Evolutionary conservation across 2,329 filamentous ascomycete genomes (phyloP).

Genomic region (Alternaria sp.): DNA sequence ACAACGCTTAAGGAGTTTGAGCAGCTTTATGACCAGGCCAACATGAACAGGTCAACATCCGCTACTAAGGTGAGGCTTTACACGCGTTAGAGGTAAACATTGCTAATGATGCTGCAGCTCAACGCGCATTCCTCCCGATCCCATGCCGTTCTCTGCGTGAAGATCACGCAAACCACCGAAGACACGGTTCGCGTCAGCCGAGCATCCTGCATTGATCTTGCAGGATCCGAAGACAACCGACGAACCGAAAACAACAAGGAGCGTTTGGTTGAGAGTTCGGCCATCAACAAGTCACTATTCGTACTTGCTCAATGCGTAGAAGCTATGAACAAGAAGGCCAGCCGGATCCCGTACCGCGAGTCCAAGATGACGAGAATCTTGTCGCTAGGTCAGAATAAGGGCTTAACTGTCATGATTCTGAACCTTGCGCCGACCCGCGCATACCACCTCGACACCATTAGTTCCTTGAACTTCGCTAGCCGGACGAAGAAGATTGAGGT

Average conservation of each 20-base stretch:
- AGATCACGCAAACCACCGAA: slow-evolving; percentile 76
- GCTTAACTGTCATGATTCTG: slow-evolving; percentile 94
- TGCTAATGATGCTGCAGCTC: slow-evolving; percentile 55
- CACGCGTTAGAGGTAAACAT: not conserved
- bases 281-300: slow-evolving; percentile 97
- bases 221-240: slow-evolving; percentile 93
- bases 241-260: slow-evolving; percentile 94
- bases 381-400: slow-evolving; percentile 91
- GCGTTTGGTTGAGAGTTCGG: slow-evolving; percentile 89
- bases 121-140: slow-evolving; percentile 90
- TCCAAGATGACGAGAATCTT: slow-evolving; percentile 97
- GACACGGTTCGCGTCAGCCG: slow-evolving; percentile 75
- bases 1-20: slow-evolving; percentile 89
- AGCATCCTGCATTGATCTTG: slow-evolving; percentile 91
- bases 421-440: slow-evolving; percentile 90
- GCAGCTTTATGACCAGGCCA: slow-evolving; percentile 85
- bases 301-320: slow-evolving; percentile 95
- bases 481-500: slow-evolving; percentile 96
- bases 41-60: slow-evolving; percentile 86
- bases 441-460: slow-evolving; percentile 92
- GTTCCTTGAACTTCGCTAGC: slow-evolving; percentile 92
- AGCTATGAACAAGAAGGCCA: slow-evolving; percentile 78
- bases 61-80: slow-evolving; percentile 71
- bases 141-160: slow-evolving; percentile 90
- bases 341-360: slow-evolving; percentile 87